Evolutionary conservation across 2,329 filamentous ascomycete species (phyloP).

Genomic region (Aspergillus transmontanensis): DNA sequence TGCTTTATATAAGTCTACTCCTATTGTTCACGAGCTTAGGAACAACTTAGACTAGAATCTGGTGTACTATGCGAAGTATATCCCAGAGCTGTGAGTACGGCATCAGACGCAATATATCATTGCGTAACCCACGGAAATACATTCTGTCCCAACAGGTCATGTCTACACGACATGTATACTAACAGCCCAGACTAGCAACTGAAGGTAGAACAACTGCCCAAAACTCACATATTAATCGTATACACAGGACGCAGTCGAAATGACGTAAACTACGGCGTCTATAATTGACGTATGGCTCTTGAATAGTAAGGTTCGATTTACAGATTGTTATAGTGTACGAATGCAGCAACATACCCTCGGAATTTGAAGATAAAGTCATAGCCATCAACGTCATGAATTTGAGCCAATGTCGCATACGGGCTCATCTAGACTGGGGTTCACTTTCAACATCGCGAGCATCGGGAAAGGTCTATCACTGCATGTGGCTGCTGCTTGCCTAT

Average conservation of each 20-base stretch:
- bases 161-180: no score
- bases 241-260: neutral
- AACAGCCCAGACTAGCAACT: neutral
- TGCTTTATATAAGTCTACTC: neutral
- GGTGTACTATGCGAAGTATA: no score
- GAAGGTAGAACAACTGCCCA: neutral
- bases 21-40: neutral
- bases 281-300: neutral
- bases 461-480: neutral
- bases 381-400: neutral
- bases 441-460: neutral
- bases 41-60: no score
- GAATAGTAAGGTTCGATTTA: neutral
- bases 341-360: neutral
- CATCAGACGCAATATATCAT: neutral
- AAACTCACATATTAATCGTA: neutral
- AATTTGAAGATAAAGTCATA: neutral
- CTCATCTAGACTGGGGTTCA: neutral
- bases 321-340: neutral
- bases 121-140: neutral
- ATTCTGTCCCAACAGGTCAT: neutral
- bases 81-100: neutral
- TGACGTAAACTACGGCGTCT: neutral
- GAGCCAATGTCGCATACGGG: neutral
- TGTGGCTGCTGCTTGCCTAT: neutral